These are phyloP conservation scores for Aureobasidium sp. DNA, from an alignment of 2,329 filamentous ascomycete species.

Conservation along the genomic window DNA sequence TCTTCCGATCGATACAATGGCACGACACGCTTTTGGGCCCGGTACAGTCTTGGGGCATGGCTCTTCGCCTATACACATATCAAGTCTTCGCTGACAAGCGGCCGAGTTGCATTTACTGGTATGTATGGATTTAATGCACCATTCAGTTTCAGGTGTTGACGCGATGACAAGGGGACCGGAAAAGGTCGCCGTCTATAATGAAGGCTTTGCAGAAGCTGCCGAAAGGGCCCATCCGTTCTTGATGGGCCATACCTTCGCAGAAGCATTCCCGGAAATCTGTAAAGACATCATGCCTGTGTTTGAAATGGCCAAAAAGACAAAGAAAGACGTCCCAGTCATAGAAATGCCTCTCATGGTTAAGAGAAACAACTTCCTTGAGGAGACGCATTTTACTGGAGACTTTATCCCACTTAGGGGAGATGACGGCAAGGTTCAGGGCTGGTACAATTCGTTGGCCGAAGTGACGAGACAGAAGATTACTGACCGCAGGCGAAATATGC, in stretches of 20 bases:
- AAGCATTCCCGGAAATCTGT: conserved; percentile 16
- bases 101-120: conserved; percentile 25
- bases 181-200: conserved; percentile 15
- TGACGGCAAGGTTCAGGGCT: conserved; percentile 10
- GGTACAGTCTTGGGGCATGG: conserved; percentile 41
- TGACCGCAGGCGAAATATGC: conserved; percentile 16
- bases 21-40: conserved; percentile 41
- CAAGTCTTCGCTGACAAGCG: conserved; percentile 41
- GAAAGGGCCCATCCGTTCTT: conserved; percentile 7
- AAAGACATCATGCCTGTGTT: conserved; percentile 15
- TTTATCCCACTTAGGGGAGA: conserved; percentile 16
- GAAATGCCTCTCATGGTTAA: conserved; percentile 16
- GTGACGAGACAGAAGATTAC: conserved; percentile 17
- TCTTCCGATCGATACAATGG: conserved; percentile 43
- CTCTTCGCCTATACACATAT: conserved; percentile 41
- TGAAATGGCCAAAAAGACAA: conserved; percentile 8
- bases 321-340: conserved; percentile 11
- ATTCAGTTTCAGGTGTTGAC: neutral
- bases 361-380: conserved; percentile 15
- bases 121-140: neutral
- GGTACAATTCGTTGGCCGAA: conserved; percentile 18
- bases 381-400: conserved; percentile 17
- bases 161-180: neutral
- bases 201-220: conserved; percentile 12
- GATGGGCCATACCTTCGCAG: conserved; percentile 14